Evolutionary conservation across 345 rosid genomes (phyloP), one percentile per base, ranked within the genome.

Genomic region (Rubroshorea leprosula): DNA sequence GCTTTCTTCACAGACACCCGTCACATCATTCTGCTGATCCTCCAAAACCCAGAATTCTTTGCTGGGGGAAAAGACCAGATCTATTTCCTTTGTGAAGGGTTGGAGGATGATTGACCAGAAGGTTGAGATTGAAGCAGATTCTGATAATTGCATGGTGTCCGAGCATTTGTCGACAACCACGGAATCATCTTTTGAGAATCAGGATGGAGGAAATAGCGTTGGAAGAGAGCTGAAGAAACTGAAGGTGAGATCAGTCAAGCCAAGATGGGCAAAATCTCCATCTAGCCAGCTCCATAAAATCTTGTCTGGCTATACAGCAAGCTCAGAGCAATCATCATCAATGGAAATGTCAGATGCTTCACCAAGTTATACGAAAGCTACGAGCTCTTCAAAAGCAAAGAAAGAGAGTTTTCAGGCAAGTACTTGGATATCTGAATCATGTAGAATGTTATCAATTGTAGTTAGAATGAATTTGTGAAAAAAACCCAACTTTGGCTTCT

Each of bases 381-480:
- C 27, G 27, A 47, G 51, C 54, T 58, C 44, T 31, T 54, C 23
- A 8, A 23, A 54, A n/a, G 57, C 44, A 27, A 50, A 38, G 72
- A 48, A 62, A 11, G 78, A 59, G 54, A 21, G 16, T 65, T 50
- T 71, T 35, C 78, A 74, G 89, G 89, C 68, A 69, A 72, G 73
- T 65, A 18, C 23, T 25, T 16, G 17, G 13, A 51, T 11, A 49
- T 54, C 23, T 14, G 16, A 46, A 49, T 23, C 9, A 51, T 51
- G 41, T 41, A 31, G 4, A 12, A 9, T n/a, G n/a, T n/a, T n/a
- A n/a, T n/a, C n/a, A n/a, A n/a, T n/a, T n/a, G n/a, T n/a, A n/a
- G n/a, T n/a, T n/a, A n/a, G n/a, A n/a, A n/a, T n/a, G n/a, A n/a
- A n/a, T n/a, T n/a, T n/a, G n/a, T n/a, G n/a, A n/a, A n/a, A n/a